Evolutionary conservation across 176 grass and related monocot genomes (phyloP), one percentile per base, ranked within the genome.

Genomic region (Musa schizocarpa): DNA sequence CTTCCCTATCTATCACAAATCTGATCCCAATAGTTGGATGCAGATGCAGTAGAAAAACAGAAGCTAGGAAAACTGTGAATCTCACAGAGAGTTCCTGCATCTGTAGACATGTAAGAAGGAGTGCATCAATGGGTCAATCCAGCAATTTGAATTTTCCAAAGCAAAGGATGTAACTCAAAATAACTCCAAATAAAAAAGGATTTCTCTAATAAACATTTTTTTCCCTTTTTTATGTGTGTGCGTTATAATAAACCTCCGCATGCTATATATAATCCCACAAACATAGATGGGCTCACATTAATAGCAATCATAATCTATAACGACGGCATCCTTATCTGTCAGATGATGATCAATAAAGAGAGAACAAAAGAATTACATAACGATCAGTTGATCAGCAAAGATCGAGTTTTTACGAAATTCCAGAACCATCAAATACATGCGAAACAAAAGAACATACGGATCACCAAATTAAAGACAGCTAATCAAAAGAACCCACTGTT

Each of bases 1-100:
- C 90, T 88, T 85, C 88, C 84, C 90, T 85, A 54, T 98, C 94
- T 52, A 98, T 98, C 73, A 98, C 94, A 26, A 98, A 98, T 19
- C 90, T 83, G 74, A 93, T 93, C 4, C 86, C 90, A 80, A 68
- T 12, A 8, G 84, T 84, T 19, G 70, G 73, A 19, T 53, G 53
- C 56, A 87, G 9, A 54, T 85, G 73, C 13, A 79, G 24, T 53
- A 76, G 19, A 9, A 83, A 50, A 53, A 75, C 74, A 10, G 90
- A 53, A 26, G 73, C 17, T 61, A 92, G 74, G 52, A 86, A 57
- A 70, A 48, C 50, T 19, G 27, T 77, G 64, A 69, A 74, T 85
- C 76, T 84, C 50, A 57, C 62, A 75, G 26, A 79, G 49, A 65
- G 67, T 64, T 17, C 54, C 54, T 84, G 84, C 89, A 92, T 92